These are phyloP conservation scores for Pittosporum tobira DNA, from an alignment of 129 eudicot species.

Conservation along the genomic window DNA sequence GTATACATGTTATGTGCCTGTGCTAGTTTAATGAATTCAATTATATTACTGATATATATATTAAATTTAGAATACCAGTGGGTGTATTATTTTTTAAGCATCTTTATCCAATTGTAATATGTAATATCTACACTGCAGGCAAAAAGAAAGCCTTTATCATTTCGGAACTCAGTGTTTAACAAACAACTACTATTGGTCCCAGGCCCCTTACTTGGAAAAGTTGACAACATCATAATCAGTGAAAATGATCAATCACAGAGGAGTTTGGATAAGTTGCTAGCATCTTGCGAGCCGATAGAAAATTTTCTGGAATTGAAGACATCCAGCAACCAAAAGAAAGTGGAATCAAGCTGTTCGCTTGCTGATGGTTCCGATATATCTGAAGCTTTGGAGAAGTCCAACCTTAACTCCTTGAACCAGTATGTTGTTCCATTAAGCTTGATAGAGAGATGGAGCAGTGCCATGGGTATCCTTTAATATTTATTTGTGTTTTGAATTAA, in stretches of 20 bases:
- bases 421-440: constrained; percentile 65
- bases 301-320: constrained; percentile 50
- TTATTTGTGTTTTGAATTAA: background rate
- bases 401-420: constrained; percentile 20
- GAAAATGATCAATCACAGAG: constrained; percentile 27
- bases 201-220: constrained; percentile 39
- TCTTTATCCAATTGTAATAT: background rate
- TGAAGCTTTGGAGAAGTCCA: constrained; percentile 13
- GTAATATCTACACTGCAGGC: constrained; percentile 49
- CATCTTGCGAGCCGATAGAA: constrained; percentile 55
- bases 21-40: too few relatives aligned
- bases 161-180: constrained; percentile 34
- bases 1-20: background rate
- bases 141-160: constrained; percentile 66
- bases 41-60: background rate
- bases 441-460: constrained; percentile 92
- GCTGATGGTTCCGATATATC: constrained; percentile 13
- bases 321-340: constrained; percentile 14
- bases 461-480: constrained; percentile 82
- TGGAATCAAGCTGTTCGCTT: constrained; percentile 11
- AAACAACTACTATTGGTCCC: constrained; percentile 56
- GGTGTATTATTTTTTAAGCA: too few relatives aligned
- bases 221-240: constrained; percentile 15
- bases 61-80: background rate
- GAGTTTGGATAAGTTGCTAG: constrained; percentile 22